phyloP scores from a whole-genome alignment of 805 yeast species.

The Candida vartiovaarae region DNA sequence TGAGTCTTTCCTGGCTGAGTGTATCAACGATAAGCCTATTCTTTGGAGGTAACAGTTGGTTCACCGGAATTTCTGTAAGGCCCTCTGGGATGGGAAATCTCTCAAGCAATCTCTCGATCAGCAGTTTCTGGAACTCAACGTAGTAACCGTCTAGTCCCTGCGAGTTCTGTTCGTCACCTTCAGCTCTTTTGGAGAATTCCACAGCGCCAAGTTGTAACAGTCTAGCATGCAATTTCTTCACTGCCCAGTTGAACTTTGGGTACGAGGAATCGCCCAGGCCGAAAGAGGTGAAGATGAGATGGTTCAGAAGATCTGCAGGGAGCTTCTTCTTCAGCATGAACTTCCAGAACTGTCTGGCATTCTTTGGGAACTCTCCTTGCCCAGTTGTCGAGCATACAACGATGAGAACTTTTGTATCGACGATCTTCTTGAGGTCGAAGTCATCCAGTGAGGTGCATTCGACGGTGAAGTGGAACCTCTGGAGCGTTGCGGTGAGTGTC shows the following conservation, averaged over 20 bases:
- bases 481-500: conserved; percentile 47
- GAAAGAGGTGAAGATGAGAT: conserved; percentile 60
- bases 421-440: conserved; percentile 46
- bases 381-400: conserved; percentile 87
- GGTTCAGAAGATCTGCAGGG: conserved; percentile 52
- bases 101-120: conserved; percentile 31
- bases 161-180: conserved; percentile 79
- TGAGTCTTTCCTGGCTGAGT: conserved; percentile 25
- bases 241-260: conserved; percentile 83
- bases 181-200: conserved; percentile 69
- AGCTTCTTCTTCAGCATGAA: conserved; percentile 62
- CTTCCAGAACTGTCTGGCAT: conserved; percentile 67
- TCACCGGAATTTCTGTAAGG: conserved; percentile 25
- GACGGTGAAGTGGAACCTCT: conserved; percentile 45
- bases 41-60: conserved; percentile 33
- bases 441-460: conserved; percentile 50
- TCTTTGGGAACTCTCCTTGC: conserved; percentile 87
- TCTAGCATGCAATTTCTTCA: conserved; percentile 73
- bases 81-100: conserved; percentile 30
- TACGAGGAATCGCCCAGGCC: conserved; percentile 95
- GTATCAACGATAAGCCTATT: conserved; percentile 23
- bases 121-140: conserved; percentile 59
- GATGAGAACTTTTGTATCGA: conserved; percentile 40
- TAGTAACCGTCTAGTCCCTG: conserved; percentile 74
- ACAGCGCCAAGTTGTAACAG: conserved; percentile 73